Conservation (phyloP, 2,329 filamentous ascomycete genomes). For the Trichoderma brevicompactum region DNA sequence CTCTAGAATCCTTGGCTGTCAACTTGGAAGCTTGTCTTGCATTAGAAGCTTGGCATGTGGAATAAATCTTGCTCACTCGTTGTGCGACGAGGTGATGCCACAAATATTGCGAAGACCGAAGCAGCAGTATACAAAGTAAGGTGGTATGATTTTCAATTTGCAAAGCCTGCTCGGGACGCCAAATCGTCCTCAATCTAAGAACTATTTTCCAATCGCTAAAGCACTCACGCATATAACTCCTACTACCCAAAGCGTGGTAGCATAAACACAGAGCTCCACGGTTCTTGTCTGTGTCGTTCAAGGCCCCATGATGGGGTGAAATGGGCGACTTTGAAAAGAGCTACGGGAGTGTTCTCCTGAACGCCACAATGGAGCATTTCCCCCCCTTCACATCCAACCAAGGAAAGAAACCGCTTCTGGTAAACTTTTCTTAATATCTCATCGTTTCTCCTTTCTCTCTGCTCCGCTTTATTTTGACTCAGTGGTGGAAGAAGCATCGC, state of each 20-base stretch:
- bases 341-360: background rate
- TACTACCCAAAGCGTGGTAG: background rate
- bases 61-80: background rate
- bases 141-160: constrained; percentile 14
- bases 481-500: constrained; percentile 4
- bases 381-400: background rate
- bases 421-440: background rate
- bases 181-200: background rate
- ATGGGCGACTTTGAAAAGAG: background rate
- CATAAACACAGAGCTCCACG: background rate
- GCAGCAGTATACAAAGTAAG: background rate
- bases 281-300: background rate
- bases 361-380: constrained; percentile 4
- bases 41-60: background rate
- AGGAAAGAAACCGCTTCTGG: background rate
- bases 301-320: background rate
- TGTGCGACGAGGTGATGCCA: too few relatives aligned
- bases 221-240: constrained; percentile 15
- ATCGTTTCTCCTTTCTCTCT: background rate
- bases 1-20: background rate
- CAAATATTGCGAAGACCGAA: too few relatives aligned
- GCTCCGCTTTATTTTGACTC: background rate
- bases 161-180: background rate
- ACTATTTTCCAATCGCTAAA: constrained; percentile 12
- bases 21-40: background rate